Conservation (phyloP, 345 rosid species). For the Carallia pectinifolia region DNA sequence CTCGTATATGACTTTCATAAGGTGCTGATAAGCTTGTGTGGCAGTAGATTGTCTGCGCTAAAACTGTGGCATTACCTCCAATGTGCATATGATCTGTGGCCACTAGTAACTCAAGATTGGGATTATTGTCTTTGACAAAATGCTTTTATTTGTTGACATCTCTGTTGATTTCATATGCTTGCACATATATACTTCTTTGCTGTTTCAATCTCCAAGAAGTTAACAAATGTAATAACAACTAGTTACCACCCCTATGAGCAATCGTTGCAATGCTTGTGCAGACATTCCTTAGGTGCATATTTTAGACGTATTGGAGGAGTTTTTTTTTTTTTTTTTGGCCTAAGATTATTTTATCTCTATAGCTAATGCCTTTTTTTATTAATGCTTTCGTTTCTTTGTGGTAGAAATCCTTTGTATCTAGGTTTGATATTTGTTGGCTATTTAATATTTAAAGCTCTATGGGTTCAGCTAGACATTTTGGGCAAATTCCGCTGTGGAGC, state of each 20-base stretch:
- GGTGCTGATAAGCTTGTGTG: no score
- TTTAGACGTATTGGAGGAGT: conserved; percentile 5
- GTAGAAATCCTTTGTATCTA: conserved; percentile 92
- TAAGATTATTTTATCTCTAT: background rate
- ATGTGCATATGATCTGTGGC: no score
- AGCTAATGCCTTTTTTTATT: conserved; percentile 17
- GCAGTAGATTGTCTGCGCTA: no score
- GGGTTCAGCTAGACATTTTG: conserved; percentile 90
- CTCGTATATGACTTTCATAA: no score
- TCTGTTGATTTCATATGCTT: background rate
- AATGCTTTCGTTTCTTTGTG: conserved; percentile 11
- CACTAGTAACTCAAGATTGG: no score
- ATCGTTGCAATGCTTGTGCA: conserved; percentile 73
- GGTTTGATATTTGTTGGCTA: conserved; percentile 62
- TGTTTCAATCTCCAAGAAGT: conserved; percentile 74
- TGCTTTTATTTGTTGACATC: background rate
- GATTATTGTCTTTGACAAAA: background rate
- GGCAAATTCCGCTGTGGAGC: conserved; percentile 83
- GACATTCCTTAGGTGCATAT: conserved; percentile 82
- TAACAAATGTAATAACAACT: conserved; percentile 83
- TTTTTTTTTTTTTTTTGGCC: conserved; percentile 2
- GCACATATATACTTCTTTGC: background rate
- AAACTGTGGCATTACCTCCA: no score
- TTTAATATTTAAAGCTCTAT: conserved; percentile 77
- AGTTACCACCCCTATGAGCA: conserved; percentile 99